Evolutionary conservation across 2,329 filamentous ascomycete species (phyloP), one percentile per base, ranked within the genome.

Genomic region (Colletotrichum acutatum): DNA sequence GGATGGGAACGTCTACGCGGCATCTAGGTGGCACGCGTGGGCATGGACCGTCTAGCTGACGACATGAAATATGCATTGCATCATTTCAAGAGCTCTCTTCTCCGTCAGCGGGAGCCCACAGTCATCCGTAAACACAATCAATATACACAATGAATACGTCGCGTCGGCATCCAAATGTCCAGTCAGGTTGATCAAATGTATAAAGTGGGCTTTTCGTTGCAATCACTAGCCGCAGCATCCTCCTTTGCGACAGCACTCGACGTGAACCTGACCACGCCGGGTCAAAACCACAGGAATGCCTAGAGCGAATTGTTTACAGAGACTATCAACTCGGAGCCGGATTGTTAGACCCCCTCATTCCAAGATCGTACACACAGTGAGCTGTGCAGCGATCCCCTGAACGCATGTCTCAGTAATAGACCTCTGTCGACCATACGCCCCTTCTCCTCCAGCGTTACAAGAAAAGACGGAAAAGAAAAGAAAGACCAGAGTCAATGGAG

Each of bases 391-490:
- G 46, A 64, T 70, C 46, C 46, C 28, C 32, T n/a, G 54, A 59
- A 56, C 49, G 24, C 14, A 63, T 24, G 69, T 63, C 58, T 53
- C 59, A 34, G 24, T 64, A 24, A n/a, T 34, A 26, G 24, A 26
- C 56, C 24, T 52, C 54, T 28, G 65, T 32, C 53, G 49, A 34
- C 66, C 42, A 28, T 59, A 42, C 54, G 46, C 54, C 56, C 34
- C 54, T 46, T 52, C 54, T 46, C 30, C 32, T 28, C 42, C 24
- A 59, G 60, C 53, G 32, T 32, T 32, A 61, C 37, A 53, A 72
- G 34, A 69, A 66, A 74, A 54, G 64, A 53, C 58, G 26, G 71
- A 59, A 42, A 54, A 71, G 65, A 59, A 8, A 53, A 59, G 5
- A 53, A 72, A 42, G 37, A 42, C 37, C 37, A 42, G 58, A 72